Evolutionary conservation across 345 rosid species (phyloP).

Genomic region (Anastatica hierochuntica): DNA sequence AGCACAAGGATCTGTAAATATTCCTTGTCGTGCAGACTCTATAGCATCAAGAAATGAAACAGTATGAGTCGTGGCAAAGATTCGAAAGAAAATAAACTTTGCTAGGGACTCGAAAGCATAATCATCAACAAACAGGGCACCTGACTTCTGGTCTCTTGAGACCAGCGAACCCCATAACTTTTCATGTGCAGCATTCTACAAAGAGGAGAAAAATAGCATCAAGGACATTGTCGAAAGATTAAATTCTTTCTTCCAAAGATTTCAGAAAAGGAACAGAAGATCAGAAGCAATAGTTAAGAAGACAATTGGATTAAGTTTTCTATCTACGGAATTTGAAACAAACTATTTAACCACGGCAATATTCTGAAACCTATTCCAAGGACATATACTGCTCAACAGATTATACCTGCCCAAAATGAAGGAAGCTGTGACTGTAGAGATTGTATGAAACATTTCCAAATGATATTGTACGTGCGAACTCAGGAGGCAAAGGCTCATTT

Average conservation of each 20-base stretch:
- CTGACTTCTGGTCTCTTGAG: conserved; percentile 34
- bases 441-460: conserved; percentile 69
- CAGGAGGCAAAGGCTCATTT: conserved; percentile 60
- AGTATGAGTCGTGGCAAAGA: neutral
- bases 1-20: conserved; percentile 63
- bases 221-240: neutral
- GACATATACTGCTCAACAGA: too few species aligned
- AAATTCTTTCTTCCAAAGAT: neutral
- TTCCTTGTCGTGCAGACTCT: conserved; percentile 29
- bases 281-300: neutral
- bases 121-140: conserved; percentile 25
- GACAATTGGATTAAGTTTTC: neutral
- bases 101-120: neutral
- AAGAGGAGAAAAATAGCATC: conserved; percentile 12
- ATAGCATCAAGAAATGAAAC: conserved; percentile 34
- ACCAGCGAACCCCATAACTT: conserved; percentile 55
- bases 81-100: neutral
- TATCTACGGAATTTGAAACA: neutral
- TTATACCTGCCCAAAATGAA: conserved; percentile 97
- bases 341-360: neutral
- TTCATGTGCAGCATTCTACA: conserved; percentile 83
- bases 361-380: neutral
- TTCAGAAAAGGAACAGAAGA: neutral
- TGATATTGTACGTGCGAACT: conserved; percentile 50
- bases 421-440: conserved; percentile 95